Evolutionary conservation across 2,329 filamentous ascomycete genomes (phyloP).

Genomic region (Ilyonectria robusta): DNA sequence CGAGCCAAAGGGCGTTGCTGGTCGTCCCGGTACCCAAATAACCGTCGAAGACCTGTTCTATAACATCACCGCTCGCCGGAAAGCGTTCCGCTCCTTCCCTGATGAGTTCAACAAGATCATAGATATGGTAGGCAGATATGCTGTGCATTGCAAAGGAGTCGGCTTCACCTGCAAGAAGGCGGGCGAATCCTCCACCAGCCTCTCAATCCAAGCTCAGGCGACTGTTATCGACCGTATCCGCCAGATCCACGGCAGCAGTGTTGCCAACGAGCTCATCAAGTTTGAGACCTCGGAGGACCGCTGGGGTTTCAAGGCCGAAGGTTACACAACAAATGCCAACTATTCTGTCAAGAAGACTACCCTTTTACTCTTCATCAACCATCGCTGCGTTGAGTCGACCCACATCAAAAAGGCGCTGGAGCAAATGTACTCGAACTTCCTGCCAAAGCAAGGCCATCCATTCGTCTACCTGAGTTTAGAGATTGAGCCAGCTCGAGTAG

Average conservation of each 20-base stretch:
- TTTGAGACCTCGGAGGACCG: conserved; percentile 80
- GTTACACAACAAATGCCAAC: conserved; percentile 92
- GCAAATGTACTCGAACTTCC: conserved; percentile 87
- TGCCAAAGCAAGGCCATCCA: conserved; percentile 94
- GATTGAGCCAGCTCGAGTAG: conserved; percentile 91
- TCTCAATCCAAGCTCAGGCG: conserved; percentile 83
- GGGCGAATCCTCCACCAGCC: conserved; percentile 85
- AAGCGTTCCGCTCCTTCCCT: conserved; percentile 90
- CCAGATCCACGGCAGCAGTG: conserved; percentile 85
- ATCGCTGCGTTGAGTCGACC: conserved; percentile 91
- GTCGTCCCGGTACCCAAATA: conserved; percentile 92
- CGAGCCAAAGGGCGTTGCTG: conserved; percentile 90
- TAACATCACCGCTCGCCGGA: conserved; percentile 89
- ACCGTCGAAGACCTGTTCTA: conserved; percentile 98
- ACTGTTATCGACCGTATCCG: conserved; percentile 86
- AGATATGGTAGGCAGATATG: conserved; percentile 93
- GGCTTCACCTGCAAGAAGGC: conserved; percentile 98
- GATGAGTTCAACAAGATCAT: conserved; percentile 99
- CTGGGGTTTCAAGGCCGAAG: conserved; percentile 87
- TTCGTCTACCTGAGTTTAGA: conserved; percentile 94
- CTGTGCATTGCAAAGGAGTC: conserved; percentile 91
- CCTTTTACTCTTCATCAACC: conserved; percentile 94
- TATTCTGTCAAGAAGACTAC: conserved; percentile 93
- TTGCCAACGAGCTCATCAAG: conserved; percentile 90
- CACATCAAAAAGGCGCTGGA: conserved; percentile 91